Evolutionary conservation across 768 basidiomycete species (phyloP), one percentile per base, ranked within the genome.

Genomic region (Coprinopsis sp.): DNA sequence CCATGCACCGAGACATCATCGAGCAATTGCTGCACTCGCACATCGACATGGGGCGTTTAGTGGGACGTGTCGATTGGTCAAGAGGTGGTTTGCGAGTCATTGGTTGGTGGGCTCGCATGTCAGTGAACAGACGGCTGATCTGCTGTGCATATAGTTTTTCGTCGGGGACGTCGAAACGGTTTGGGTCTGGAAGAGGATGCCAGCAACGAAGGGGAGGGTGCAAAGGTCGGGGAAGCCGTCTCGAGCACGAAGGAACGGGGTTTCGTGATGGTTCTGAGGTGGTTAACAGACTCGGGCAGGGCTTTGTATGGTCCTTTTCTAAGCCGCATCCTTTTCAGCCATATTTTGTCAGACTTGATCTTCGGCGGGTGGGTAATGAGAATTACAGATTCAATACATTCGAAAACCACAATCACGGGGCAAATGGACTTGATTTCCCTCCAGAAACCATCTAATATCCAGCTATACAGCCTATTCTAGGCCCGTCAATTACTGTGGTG

Each of bases 1-100:
- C 11, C 82, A 91, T 52, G 76, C 76, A 0, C 92, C 95, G 1
- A 66, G 80, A 27, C 95, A 98, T 57, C 96, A 99, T 58, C 75
- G 86, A 1, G 87, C 87, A 0, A 72, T 97, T 37, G 78, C 84
- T 0, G 77, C 85, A 2, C 69, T 97, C 16, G 83, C 81, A 40
- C 92, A 97, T 62, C 81, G 79, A 37, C 85, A 80, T 57, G 63
- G 79, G 0, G 87, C 92, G 10, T 96, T 82, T 63, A 75, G 91
- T 2, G 81, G 86, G 7, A 92, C 94, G 0, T 87, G 90, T 13
- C 76, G 96, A 29, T 73, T 98, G 13, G 78, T 89, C 41, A 95
- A 97, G 68, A 78, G 95, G 33, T 99, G 96, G 96, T 70, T 98
- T 44, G 81, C 88, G 1, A 71, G 86, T 6, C 96, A 99, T 60